Evolutionary conservation across 2,329 filamentous ascomycete genomes (phyloP).

Genomic region (Hymenoscyphus fraxineus): DNA sequence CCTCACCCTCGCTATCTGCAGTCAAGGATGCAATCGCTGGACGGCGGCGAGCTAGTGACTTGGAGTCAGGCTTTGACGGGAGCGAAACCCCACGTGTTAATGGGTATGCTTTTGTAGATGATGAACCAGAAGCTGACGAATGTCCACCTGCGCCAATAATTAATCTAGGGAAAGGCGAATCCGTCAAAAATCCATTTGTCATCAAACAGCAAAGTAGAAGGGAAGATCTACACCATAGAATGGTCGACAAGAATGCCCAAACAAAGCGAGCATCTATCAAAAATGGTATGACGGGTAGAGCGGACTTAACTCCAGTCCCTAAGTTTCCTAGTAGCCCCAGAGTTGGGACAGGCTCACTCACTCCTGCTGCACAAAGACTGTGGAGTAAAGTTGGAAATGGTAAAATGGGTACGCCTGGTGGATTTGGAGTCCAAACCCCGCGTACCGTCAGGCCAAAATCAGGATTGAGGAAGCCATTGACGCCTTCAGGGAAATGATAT

Average conservation of each 20-base stretch:
- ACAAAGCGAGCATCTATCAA: constrained; percentile 62
- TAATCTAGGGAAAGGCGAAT: constrained; percentile 55
- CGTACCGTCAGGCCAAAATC: constrained; percentile 29
- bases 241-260: constrained; percentile 78
- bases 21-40: constrained; percentile 82
- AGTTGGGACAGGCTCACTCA: constrained; percentile 52
- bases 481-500: constrained; percentile 21
- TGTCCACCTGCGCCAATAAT: constrained; percentile 44
- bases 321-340: constrained; percentile 65
- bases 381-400: constrained; percentile 57
- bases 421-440: constrained; percentile 30
- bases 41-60: constrained; percentile 57
- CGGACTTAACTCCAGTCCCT: constrained; percentile 59
- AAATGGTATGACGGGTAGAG: constrained; percentile 57
- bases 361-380: constrained; percentile 69
- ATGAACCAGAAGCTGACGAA: constrained; percentile 55
- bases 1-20: constrained; percentile 80
- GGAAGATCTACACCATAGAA: constrained; percentile 77
- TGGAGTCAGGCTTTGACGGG: constrained; percentile 54
- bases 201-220: constrained; percentile 70
- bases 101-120: constrained; percentile 91
- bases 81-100: constrained; percentile 85
- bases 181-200: constrained; percentile 75
- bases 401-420: constrained; percentile 29
- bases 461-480: constrained; percentile 29